Evolutionary conservation across 352 stramenopile species (phyloP).

Genomic region (Pythium volutum): DNA sequence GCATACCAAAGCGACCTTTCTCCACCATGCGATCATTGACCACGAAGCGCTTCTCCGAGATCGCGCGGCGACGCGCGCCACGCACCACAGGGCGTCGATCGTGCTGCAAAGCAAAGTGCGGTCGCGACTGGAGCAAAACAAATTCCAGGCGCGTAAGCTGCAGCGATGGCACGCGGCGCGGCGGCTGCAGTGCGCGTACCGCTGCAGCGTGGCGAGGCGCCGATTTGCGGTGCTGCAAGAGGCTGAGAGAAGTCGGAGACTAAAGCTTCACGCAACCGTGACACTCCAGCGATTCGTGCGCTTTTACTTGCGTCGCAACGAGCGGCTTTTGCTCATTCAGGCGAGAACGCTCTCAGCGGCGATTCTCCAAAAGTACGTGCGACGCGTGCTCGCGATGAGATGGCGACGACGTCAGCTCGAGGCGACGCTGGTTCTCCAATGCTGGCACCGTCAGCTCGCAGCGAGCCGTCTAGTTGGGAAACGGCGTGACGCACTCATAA

Average conservation of each 20-base stretch:
- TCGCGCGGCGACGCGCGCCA: conserved; percentile 30
- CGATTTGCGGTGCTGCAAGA: conserved; percentile 22
- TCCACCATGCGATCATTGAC: conserved; percentile 37
- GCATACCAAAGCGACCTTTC: conserved; percentile 34
- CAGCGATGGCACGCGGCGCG: conserved; percentile 34
- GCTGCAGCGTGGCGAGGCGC: conserved; percentile 15
- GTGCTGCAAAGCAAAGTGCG: conserved; percentile 59
- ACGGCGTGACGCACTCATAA: conserved; percentile 11
- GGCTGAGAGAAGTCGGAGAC: conserved; percentile 10
- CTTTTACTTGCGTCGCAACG: conserved; percentile 37
- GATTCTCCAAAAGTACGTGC: conserved; percentile 49
- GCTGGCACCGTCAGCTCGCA: conserved; percentile 31
- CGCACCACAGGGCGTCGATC: conserved; percentile 49
- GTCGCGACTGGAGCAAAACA: conserved; percentile 51
- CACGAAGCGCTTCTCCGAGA: conserved; percentile 43
- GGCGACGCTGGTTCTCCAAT: conserved; percentile 35
- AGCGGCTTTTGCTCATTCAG: conserved; percentile 29
- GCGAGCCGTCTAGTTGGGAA: conserved; percentile 7
- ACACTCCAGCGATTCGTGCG: conserved; percentile 42
- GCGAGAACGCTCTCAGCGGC: conserved; percentile 38
- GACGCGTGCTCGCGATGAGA: conserved; percentile 25
- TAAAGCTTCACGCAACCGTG: conserved; percentile 13
- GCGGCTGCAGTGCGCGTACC: conserved; percentile 42
- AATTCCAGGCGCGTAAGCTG: conserved; percentile 55
- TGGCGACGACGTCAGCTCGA: not conserved